Conservation (phyloP, 768 basidiomycete genomes). For the Calocera viscosa region DNA sequence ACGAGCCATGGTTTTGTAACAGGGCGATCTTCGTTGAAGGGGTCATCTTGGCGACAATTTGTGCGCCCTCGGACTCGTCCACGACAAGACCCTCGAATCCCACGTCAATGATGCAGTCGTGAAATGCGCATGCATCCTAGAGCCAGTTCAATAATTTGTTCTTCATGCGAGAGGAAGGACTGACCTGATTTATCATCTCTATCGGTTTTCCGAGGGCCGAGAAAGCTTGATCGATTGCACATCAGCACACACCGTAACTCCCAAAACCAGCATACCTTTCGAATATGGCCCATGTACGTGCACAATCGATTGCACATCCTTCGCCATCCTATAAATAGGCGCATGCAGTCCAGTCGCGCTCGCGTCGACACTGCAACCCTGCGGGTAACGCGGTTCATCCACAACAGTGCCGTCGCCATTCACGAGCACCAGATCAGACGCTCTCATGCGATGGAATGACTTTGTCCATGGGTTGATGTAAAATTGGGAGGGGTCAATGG, state of each 20-base stretch:
- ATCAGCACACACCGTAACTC: not conserved
- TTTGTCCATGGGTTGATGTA: conserved; percentile 6
- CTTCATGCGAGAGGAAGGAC: not conserved
- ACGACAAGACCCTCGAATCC: conserved; percentile 2
- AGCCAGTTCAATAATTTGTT: not conserved
- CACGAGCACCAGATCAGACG: not conserved
- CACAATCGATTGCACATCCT: not conserved
- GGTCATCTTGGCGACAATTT: not conserved
- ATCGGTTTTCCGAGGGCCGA: not conserved
- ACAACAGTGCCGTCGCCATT: not conserved
- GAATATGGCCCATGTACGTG: conserved; percentile 6
- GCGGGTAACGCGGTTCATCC: not conserved
- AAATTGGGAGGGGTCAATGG: not conserved
- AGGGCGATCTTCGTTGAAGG: not conserved
- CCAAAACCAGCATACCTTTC: not conserved
- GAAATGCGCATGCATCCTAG: not conserved
- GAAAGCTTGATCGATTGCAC: not conserved
- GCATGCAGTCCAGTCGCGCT: conserved; percentile 3
- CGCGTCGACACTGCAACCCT: not conserved
- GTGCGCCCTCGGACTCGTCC: conserved; percentile 1
- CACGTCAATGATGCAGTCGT: not conserved
- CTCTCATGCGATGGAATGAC: not conserved
- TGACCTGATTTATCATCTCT: conserved; percentile 3
- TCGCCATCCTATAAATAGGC: not conserved
- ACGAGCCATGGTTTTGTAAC: not conserved